Percentiles rank a stretch among this genome's conserved stretches.
Evolutionary conservation across 768 basidiomycete species (phyloP).

Genomic region (Leucocoprinus leucothites): DNA sequence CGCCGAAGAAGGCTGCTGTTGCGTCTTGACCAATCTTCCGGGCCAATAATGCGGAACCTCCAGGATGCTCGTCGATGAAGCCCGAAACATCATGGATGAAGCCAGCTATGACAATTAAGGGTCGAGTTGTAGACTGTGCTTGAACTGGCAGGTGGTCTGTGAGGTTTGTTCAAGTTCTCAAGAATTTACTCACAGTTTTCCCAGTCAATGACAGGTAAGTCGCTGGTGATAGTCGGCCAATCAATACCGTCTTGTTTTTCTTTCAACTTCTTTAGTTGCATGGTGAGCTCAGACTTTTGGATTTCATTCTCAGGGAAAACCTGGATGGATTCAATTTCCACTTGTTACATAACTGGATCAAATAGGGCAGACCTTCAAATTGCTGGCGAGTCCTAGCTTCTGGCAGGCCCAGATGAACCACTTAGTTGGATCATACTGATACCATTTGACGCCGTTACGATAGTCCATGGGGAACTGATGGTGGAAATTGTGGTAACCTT

Average conservation of each 20-base stretch:
- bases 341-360: background rate
- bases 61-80: constrained; percentile 93
- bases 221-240: constrained; percentile 77
- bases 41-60: constrained; percentile 79
- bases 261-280: constrained; percentile 87
- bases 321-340: constrained; percentile 17
- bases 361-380: constrained; percentile 49
- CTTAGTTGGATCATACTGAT: constrained; percentile 90
- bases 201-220: constrained; percentile 83
- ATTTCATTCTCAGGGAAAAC: constrained; percentile 57
- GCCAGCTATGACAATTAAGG: constrained; percentile 82
- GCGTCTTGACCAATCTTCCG: constrained; percentile 89
- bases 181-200: constrained; percentile 63
- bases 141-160: constrained; percentile 48
- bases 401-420: constrained; percentile 79
- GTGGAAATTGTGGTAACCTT: constrained; percentile 99
- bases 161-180: background rate
- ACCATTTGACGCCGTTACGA: constrained; percentile 93
- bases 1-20: constrained; percentile 92
- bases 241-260: constrained; percentile 69
- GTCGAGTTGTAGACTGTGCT: constrained; percentile 73
- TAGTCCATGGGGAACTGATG: constrained; percentile 98
- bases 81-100: constrained; percentile 88
- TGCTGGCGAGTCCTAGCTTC: constrained; percentile 61
- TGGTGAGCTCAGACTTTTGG: constrained; percentile 88